Evolutionary conservation across 306 rosid species (phyloP).

Genomic region (Citrullus amarus): DNA sequence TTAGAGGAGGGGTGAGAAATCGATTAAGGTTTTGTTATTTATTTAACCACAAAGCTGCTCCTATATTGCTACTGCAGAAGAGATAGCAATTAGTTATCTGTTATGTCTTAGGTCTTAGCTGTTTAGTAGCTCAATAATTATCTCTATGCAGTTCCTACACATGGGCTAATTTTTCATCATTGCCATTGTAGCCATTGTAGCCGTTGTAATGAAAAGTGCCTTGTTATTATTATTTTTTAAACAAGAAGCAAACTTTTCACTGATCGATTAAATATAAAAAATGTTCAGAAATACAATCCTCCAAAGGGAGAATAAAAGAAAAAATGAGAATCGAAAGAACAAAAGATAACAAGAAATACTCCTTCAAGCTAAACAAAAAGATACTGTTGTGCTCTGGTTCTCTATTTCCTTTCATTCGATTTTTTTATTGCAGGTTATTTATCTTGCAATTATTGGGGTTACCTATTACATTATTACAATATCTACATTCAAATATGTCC

Average conservation of each 20-base stretch:
- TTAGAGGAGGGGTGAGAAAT: no score
- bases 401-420: not conserved
- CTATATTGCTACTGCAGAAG: not conserved
- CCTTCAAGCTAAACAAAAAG: not conserved
- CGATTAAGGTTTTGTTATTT: no score
- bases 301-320: no score
- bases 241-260: no score
- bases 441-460: conserved; percentile 49
- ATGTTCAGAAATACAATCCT: no score
- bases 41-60: not conserved
- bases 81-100: not conserved
- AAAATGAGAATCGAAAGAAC: no score
- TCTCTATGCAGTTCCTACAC: not conserved
- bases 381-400: not conserved
- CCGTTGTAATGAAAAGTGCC: no score
- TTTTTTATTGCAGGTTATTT: conserved; percentile 38
- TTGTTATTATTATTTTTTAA: no score
- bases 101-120: not conserved
- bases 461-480: conserved; percentile 44
- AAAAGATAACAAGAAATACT: no score
- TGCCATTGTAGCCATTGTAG: not conserved
- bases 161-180: not conserved
- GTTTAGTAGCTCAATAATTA: not conserved
- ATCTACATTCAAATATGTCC: conserved; percentile 60
- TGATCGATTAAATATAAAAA: no score